Percentiles rank a stretch among this genome's conserved stretches.
Evolutionary conservation across 2,329 filamentous ascomycete genomes (phyloP).

Genomic region (Fusarium albosuccineum): DNA sequence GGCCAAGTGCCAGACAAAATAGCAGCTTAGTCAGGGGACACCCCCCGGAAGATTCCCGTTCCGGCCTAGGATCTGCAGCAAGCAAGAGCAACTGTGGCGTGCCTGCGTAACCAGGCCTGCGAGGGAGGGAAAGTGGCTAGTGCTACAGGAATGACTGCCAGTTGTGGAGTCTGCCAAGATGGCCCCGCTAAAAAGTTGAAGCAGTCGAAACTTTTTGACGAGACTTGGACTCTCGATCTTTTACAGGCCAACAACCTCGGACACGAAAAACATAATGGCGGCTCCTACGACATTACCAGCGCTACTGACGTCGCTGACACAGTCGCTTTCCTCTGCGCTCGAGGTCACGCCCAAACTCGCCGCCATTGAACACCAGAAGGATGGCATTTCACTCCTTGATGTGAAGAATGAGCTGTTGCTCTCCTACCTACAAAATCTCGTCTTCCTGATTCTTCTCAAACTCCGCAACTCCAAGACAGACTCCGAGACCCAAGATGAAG

Average conservation of each 20-base stretch:
- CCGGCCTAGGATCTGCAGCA: slow-evolving; percentile 18
- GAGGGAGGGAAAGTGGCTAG: slow-evolving; percentile 5
- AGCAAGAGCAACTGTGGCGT: slow-evolving; percentile 24
- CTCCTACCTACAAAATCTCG: slow-evolving; percentile 94
- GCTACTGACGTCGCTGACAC: slow-evolving; percentile 66
- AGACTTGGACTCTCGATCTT: slow-evolving; percentile 24
- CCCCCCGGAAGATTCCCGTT: slow-evolving; percentile 32
- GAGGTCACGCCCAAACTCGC: slow-evolving; percentile 74
- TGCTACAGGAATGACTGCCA: slow-evolving; percentile 7
- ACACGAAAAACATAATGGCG: slow-evolving; percentile 57
- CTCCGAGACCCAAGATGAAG: slow-evolving; percentile 44
- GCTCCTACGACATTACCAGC: slow-evolving; percentile 63
- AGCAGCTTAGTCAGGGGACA: slow-evolving; percentile 43
- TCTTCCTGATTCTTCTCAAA: slow-evolving; percentile 87
- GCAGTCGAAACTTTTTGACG: slow-evolving; percentile 45
- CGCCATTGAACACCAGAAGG: slow-evolving; percentile 77
- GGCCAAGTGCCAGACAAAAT: slow-evolving; percentile 40
- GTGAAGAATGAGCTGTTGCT: slow-evolving; percentile 98
- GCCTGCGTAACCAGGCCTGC: no score
- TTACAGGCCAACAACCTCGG: slow-evolving; percentile 34
- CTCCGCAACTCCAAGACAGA: slow-evolving; percentile 68
- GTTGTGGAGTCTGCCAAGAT: slow-evolving; percentile 18
- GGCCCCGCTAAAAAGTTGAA: slow-evolving; percentile 51
- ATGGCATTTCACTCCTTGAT: slow-evolving; percentile 94
- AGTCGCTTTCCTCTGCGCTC: slow-evolving; percentile 72